Conservation (phyloP, 139 green algal species). For the Closterium sp. region DNA sequence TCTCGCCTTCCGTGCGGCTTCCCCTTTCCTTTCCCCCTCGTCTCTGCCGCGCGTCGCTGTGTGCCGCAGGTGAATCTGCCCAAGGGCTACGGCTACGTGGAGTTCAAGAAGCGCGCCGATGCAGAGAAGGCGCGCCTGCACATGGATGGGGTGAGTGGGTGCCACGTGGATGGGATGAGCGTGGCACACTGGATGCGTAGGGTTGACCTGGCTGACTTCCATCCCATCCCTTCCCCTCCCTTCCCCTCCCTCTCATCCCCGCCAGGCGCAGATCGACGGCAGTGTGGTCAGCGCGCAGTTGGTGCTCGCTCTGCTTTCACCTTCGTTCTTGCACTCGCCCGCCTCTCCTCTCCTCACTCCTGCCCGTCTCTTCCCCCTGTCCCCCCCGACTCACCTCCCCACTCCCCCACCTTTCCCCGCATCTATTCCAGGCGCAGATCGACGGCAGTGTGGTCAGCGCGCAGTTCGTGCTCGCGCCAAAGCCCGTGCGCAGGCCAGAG, state of each 20-base stretch:
- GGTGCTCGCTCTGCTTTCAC: too few relatives aligned
- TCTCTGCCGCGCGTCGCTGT: neutral
- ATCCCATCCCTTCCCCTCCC: neutral
- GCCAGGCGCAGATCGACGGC: too few relatives aligned
- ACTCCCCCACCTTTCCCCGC: neutral
- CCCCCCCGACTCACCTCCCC: too few relatives aligned
- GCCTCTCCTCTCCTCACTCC: neutral
- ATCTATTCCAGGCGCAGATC: conserved; percentile 22
- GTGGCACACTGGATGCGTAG: too few relatives aligned
- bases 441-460: conserved; percentile 42
- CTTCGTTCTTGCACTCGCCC: neutral
- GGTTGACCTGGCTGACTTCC: too few relatives aligned
- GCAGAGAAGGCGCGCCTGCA: conserved; percentile 49
- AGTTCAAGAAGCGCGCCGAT: conserved; percentile 41
- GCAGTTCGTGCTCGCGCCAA: conserved; percentile 30
- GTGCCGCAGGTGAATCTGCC: conserved; percentile 51
- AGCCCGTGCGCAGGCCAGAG: neutral
- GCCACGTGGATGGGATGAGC: neutral
- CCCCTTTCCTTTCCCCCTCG: neutral
- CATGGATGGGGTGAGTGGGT: conserved; percentile 51
- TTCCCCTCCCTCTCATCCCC: neutral
- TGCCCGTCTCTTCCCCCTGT: neutral
- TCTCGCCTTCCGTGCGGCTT: neutral
- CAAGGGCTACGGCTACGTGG: conserved; percentile 52
- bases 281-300: too few relatives aligned